Base-by-base conservation (phyloP, 176 grass and related monocot species). In the Oryza rufipogon region DNA sequence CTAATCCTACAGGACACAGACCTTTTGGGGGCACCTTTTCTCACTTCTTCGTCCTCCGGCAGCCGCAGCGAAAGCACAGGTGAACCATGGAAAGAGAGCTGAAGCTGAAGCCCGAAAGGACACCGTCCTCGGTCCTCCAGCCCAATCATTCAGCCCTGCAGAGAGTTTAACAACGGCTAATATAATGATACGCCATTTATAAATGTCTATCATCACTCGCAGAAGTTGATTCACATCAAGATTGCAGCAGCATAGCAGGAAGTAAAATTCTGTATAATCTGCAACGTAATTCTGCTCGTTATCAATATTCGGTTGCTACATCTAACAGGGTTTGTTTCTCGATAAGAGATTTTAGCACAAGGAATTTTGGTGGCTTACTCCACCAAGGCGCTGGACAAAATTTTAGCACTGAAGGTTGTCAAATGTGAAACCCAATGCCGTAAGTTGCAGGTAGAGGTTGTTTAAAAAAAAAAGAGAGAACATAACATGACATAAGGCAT, bases 321-420 rank as follows among this genome's bases (percentile, higher is more conserved):
- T 61, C 74, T 79, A 79, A 20, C 25, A 23, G 44, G 7, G 22
- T 38, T 15, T 28, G 22, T 66, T 73, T 39, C 34, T 81, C 17
- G 13, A 20, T 49, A 17, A 54, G 66, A 51, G 11, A 73, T 83
- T 34, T 33, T 12, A 30, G 6, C 63, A 52, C n/a, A 64, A 64
- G 1, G 10, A 72, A 73, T 26, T 63, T 75, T 49, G 20, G 16
- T 25, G 84, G 33, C 38, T 51, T 30, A 12, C 51, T 39, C 38
- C 23, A 41, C 84, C 84, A 52, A 73, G 51, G 80, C 17, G 34
- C 54, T 34, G 70, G 54, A 36, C 89, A 87, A 91, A 91, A 84
- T 80, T 91, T 75, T 80, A 51, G 28, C 56, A 87, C 70, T 66
- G 39, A 66, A 70, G 80, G 80, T 87, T 75, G 22, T 54, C 84